Conservation (phyloP, 352 stramenopile species). For the Pythium periplocum region DNA sequence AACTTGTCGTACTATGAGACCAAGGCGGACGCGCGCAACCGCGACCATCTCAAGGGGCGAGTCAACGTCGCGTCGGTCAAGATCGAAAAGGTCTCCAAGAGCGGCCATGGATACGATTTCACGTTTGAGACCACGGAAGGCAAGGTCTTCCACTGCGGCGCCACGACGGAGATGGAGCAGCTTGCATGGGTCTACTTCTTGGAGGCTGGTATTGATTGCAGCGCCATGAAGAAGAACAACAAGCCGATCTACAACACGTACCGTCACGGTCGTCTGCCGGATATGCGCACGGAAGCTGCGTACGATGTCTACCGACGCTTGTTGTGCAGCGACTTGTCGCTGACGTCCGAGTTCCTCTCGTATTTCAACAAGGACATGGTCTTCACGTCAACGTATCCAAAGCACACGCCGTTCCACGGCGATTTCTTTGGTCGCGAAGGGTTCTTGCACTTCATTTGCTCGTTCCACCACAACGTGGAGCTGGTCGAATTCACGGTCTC, state of each 20-base stretch:
- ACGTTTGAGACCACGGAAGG: constrained; percentile 79
- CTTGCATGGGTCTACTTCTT: constrained; percentile 84
- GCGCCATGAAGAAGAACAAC: constrained; percentile 81
- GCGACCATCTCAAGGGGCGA: constrained; percentile 78
- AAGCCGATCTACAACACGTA: constrained; percentile 79
- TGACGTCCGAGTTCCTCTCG: constrained; percentile 61
- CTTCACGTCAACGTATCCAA: constrained; percentile 79
- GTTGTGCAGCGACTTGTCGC: constrained; percentile 40
- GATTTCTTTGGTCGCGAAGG: constrained; percentile 86
- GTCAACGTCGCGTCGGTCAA: constrained; percentile 77
- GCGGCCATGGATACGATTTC: constrained; percentile 79
- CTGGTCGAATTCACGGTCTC: constrained; percentile 74
- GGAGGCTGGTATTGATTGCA: constrained; percentile 72
- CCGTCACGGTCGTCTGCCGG: constrained; percentile 54
- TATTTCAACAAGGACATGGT: constrained; percentile 90
- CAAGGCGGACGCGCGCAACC: constrained; percentile 85
- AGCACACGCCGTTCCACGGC: constrained; percentile 66
- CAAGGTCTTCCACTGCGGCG: constrained; percentile 80
- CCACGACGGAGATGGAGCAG: constrained; percentile 77
- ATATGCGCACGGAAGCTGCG: constrained; percentile 72
- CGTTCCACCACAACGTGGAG: constrained; percentile 76
- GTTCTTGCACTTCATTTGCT: constrained; percentile 66
- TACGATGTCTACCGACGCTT: constrained; percentile 77
- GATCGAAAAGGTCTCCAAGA: constrained; percentile 74
- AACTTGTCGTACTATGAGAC: constrained; percentile 87